Base-by-base conservation (phyloP, 2,329 filamentous ascomycete species). In the Endoconidiophora polonica region DNA sequence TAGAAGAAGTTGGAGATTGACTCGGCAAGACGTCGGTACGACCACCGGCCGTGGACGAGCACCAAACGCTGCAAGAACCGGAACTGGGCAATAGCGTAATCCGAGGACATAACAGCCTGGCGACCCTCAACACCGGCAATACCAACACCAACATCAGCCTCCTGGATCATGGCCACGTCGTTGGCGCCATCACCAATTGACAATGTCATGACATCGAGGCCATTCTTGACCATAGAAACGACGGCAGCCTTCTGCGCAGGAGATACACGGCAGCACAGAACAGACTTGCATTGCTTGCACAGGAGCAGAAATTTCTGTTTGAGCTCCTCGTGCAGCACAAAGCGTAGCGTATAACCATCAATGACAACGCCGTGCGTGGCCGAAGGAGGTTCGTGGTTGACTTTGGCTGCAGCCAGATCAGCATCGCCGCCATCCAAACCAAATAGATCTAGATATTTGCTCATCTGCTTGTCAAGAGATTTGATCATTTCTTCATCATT, bases 1-100 rank as follows among this genome's bases (percentile, higher is more conserved):
- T 96, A 98, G 72, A 98, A 98, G 73, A 98, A 98, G 65, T 98
- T 98, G 63, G 87, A 86, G 59, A 93, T 95, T 44, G 82, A 85
- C 68, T 98, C 91, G 26, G 83, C 86, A 63, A 98, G 69, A 58
- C 91, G 79, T 48, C 90, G 78, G 67, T 98, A 98, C n/a, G 87
- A 94, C 86, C 88, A 95, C 52, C 88, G 78, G 52, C 88, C 88
- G 61, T 95, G 88, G 3, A 95, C 87, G 18, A 95, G 74, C 26
- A 95, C 76, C 54, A 95, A 71, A 49, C 88, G 73, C 58, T 87
- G 81, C 47, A 95, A 70, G 68, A 85, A 95, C 39, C 86, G 77
- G 70, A 95, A 95, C 64, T 95, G 88, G 1, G 86, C 88, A 61
- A 95, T 93, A 47, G 87, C 87, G 61, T 94, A 95, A 63, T 95